These are phyloP conservation scores for Cenchrus purpureus DNA, from an alignment of 176 grass and related monocot species.

Conservation along the genomic window DNA sequence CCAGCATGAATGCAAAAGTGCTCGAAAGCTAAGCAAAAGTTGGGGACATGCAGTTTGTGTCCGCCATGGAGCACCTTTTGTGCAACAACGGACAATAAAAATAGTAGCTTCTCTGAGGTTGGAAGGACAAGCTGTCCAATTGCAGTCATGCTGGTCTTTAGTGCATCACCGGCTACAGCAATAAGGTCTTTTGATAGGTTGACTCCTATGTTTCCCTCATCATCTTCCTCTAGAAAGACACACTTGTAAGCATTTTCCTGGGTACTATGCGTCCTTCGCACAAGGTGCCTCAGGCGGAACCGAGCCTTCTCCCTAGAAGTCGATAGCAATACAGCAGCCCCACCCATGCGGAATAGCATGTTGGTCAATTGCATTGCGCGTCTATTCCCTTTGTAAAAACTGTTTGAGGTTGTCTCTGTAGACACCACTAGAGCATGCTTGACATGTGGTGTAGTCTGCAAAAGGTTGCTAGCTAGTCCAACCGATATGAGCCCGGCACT, in stretches of 20 bases:
- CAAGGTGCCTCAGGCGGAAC: neutral
- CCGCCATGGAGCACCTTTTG: neutral
- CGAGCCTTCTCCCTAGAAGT: neutral
- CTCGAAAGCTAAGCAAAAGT: neutral
- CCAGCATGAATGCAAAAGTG: constrained; percentile 34
- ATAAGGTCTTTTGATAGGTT: constrained; percentile 2
- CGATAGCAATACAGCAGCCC: neutral
- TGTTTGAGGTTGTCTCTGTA: neutral
- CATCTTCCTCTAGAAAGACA: neutral
- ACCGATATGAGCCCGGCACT: neutral
- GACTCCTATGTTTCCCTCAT: neutral
- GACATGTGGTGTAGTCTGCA: neutral
- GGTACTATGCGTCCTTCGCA: neutral
- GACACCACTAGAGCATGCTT: constrained; percentile 14
- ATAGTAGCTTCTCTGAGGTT: constrained; percentile 7
- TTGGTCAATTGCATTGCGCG: neutral
- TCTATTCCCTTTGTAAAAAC: neutral
- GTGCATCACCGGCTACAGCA: neutral
- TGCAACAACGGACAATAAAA: neutral
- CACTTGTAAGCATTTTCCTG: neutral
- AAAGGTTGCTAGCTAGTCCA: neutral
- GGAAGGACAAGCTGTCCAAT: constrained; percentile 31
- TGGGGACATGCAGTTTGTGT: neutral
- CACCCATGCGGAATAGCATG: neutral
- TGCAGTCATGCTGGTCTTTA: neutral